Evolutionary conservation across 1,284 basidiomycete species (phyloP).

Genomic region (Pascua sp.): DNA sequence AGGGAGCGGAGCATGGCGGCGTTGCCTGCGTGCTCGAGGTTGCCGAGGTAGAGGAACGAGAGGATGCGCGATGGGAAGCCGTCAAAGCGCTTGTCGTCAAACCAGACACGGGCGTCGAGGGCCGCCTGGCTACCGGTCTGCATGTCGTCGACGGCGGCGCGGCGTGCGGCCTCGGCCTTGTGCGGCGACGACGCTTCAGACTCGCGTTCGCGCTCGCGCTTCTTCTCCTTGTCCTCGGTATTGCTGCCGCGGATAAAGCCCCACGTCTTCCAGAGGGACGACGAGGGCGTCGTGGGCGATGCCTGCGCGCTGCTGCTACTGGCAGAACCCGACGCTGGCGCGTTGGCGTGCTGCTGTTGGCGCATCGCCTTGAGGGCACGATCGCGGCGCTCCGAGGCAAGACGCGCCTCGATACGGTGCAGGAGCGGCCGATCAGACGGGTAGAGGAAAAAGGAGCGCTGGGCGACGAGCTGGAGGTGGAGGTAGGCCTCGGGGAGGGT

Average conservation of each 20-base stretch:
- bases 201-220: slow-evolving; percentile 1
- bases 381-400: slow-evolving; percentile 45
- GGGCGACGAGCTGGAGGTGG: slow-evolving; percentile 61
- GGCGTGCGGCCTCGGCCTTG: slow-evolving; percentile 25
- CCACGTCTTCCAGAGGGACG: slow-evolving; percentile 36
- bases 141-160: slow-evolving; percentile 28
- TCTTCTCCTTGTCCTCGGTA: slow-evolving; percentile 1
- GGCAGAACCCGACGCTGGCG: neutral
- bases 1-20: slow-evolving; percentile 91
- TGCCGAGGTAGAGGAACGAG: slow-evolving; percentile 92
- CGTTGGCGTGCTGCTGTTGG: neutral
- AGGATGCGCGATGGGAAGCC: slow-evolving; percentile 93
- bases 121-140: slow-evolving; percentile 24
- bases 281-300: slow-evolving; percentile 7
- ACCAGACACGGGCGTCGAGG: slow-evolving; percentile 66
- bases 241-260: slow-evolving; percentile 14
- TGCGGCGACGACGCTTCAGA: neutral
- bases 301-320: slow-evolving; percentile 1
- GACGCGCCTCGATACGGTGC: slow-evolving; percentile 64
- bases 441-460: slow-evolving; percentile 85
- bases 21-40: slow-evolving; percentile 91
- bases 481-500: slow-evolving; percentile 78
- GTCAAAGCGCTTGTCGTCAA: slow-evolving; percentile 86
- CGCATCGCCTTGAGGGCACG: slow-evolving; percentile 33
- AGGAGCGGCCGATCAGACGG: slow-evolving; percentile 74